Evolutionary conservation across 148 eudicot genomes (phyloP), one percentile per base, ranked within the genome.

Genomic region (Nepenthes gracilis): DNA sequence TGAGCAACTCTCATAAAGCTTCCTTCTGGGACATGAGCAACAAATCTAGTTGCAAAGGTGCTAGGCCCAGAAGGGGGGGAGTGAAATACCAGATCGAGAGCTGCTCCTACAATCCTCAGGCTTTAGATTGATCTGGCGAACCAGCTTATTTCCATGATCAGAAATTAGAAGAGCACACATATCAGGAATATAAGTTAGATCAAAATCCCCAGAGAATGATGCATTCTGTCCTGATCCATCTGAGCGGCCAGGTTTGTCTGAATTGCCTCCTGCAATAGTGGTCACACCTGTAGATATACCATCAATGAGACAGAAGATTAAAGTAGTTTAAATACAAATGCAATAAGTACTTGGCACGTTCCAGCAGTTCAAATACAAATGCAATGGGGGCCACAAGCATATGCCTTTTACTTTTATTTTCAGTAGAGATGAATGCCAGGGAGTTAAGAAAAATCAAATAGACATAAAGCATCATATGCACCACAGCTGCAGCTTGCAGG

Each of bases 181-280:
- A 67, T 74, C 74, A 35, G 89, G 81, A 68, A 77, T 65, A 61
- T 80, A 85, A 66, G 80, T 54, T 49, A 85, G 66, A 78, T 81
- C 89, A 65, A 70, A 77, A 69, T 81, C 78, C 49, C 62, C 1
- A 2, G 93, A 88, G 51, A 88, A 85, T 15, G 92, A 68, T 54
- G 86, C 89, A 74, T 83, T 72, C 54, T 59, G 61, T 60, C 80
- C 92, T 65, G 87, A 78, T 60, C 87, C 89, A 78, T 85, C 96
- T 9, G 57, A 62, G 35, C 60, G 75, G 47, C 93, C 89, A 45
- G 76, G 11, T 13, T 32, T 67, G 63, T 64, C 62, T 47, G 81
- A 67, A 64, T 47, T 36, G 52, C 89, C 83, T 33, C 96, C 96
- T 43, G 92, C 96, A 58, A 88, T 85, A 49, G 92, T 88, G 60